Base-by-base conservation (phyloP, 768 basidiomycete species). In the Coprinopsis sp. region DNA sequence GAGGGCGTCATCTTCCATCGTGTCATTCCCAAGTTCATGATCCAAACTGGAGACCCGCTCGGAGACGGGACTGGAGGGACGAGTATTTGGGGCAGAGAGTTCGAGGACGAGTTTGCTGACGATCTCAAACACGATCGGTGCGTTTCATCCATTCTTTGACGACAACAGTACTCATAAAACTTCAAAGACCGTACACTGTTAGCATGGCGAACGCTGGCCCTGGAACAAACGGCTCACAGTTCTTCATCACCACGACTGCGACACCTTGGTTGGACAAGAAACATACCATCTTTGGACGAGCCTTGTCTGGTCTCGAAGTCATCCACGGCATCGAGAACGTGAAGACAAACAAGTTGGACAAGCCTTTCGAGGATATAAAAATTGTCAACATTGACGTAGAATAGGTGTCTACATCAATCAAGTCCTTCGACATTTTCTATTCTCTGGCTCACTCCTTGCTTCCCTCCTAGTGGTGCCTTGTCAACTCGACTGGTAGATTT, bases 1-100 rank as follows among this genome's bases (percentile, higher is more conserved):
- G 95, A 99, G 62, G 84, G 86, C 11, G 73, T 96, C 48, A 80
- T 97, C 58, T 97, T 98, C 74, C 96, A 99, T 64, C 87, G 96
- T 48, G 90, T 98, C 53, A 99, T 99, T 61, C 79, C 91, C 51
- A 98, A 99, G 68, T 99, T 99, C 60, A 95, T 95, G 93, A 87
- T 96, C 46, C 93, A 96, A 72, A 95, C 92, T 3, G 92, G 92
- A 25, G 92, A 95, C 58, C 93, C 93, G 2, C 69, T 93, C n/a
- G 92, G 90, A 18, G 91, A 96, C 66, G 93, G 92, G 4, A 94
- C 92, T 1, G 92, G 92, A 13, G 93, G 93, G 12, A 81, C 75
- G 40, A 91, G 87, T 11, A 90, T 95, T 49, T 96, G 93, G 91
- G 91, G 83, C 2, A 64, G 70, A 45, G 88, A 92, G 33, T 94